Conservation (phyloP, 164 flowering plant species). For the Akebia trifoliata region DNA sequence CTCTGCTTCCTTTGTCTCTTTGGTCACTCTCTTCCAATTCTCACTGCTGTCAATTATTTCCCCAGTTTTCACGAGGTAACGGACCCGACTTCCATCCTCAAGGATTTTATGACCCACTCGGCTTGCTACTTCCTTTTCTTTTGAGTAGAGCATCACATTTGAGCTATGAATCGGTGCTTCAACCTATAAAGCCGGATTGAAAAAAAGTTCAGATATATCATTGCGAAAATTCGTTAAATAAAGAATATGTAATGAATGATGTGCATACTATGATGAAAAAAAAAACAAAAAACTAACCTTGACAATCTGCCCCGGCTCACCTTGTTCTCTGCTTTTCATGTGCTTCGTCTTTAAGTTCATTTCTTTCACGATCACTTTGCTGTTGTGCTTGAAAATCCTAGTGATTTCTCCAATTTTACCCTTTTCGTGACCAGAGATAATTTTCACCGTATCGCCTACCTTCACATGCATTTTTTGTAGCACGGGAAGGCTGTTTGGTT, state of each 20-base stretch:
- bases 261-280: neutral
- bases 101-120: slow-evolving; percentile 86
- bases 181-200: slow-evolving; percentile 38
- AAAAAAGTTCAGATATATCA: no score
- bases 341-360: slow-evolving; percentile 93
- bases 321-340: slow-evolving; percentile 74
- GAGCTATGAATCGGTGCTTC: slow-evolving; percentile 95
- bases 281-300: slow-evolving; percentile 45
- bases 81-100: slow-evolving; percentile 74
- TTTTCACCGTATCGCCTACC: slow-evolving; percentile 84
- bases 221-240: neutral
- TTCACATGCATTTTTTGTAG: slow-evolving; percentile 92
- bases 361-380: slow-evolving; percentile 78
- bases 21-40: slow-evolving; percentile 64
- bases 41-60: slow-evolving; percentile 81
- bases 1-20: slow-evolving; percentile 46
- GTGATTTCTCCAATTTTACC: slow-evolving; percentile 78
- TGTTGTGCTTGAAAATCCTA: slow-evolving; percentile 68
- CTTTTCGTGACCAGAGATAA: slow-evolving; percentile 81
- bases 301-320: slow-evolving; percentile 73
- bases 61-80: slow-evolving; percentile 92
- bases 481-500: slow-evolving; percentile 86
- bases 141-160: slow-evolving; percentile 96
- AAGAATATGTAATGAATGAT: neutral
- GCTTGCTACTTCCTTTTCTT: slow-evolving; percentile 78